Evolutionary conservation across 2,329 filamentous ascomycete species (phyloP), one percentile per base, ranked within the genome.

Genomic region (Talaromyces sp.): DNA sequence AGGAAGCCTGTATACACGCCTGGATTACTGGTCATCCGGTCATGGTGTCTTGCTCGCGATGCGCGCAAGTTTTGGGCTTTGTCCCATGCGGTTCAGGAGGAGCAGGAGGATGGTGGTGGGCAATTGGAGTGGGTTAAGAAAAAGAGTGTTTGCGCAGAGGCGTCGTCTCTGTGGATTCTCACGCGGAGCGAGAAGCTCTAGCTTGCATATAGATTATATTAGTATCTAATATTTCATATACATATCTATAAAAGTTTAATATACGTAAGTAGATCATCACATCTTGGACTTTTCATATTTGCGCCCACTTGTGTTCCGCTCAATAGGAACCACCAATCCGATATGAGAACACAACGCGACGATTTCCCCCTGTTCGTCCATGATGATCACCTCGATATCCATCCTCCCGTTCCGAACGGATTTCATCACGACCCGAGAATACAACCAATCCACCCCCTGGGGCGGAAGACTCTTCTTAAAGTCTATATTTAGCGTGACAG

Each of bases 401-500:
- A 91, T 88, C 65, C 89, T 81, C 1, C 91, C 91, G 68, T 92
- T 88, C 68, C 82, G 83, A 48, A 93, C 85, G 75, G 83, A 79
- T 76, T 91, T 93, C 4, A 87, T 82, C 63, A 84, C 82, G 13
- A 88, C 82, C 37, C 90, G 82, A 47, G 88, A 81, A 70, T 88
- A 88, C 62, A 96, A 73, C 88, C 90, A 95, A 73, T 91, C 87
- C 1, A 87, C 86, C 0, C 91, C 91, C 48, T 85, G 84, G 3
- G 79, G 77, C 0, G 90, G 90, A 52, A 96, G 74, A 7, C 82
- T 75, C 73, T 89, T 91, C 80, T 94, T 95, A 45, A 93, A 80
- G 67, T 96, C 91, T 24, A 96, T 71, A 73, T 91, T 92, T 73
- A 95, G 77, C 19, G 88, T 79, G 1, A 96, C 76, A 0, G 91